phyloP scores from a whole-genome alignment of 139 green algal genomes.

The Mychonastes homosphaera region DNA sequence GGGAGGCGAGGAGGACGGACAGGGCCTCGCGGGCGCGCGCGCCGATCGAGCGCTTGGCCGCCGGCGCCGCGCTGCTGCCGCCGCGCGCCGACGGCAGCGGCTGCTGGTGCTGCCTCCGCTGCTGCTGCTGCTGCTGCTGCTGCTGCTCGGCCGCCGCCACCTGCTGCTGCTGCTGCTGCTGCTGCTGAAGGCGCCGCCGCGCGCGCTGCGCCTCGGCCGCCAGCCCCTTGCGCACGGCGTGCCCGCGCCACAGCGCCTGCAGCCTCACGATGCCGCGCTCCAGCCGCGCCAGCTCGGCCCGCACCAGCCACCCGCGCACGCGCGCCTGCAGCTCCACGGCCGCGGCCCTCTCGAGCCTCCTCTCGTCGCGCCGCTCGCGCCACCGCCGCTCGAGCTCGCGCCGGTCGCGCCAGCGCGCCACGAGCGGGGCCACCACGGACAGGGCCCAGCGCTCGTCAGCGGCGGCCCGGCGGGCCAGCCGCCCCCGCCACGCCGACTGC shows the following conservation, averaged over 20 bases:
- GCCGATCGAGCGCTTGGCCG: conserved; percentile 40
- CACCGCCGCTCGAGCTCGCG: conserved; percentile 9
- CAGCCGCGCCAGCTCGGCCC: conserved; percentile 4
- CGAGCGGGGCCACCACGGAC: neutral
- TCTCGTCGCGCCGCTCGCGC: neutral
- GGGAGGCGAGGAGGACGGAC: conserved; percentile 37
- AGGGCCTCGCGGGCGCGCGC: conserved; percentile 38
- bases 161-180: neutral
- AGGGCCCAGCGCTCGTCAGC: conserved; percentile 12
- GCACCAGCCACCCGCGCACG: conserved; percentile 27
- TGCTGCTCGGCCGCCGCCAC: too few species aligned
- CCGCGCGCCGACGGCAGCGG: too few species aligned
- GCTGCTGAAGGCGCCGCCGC: conserved; percentile 29
- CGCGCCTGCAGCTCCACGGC: conserved; percentile 31
- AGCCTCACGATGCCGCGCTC: too few species aligned
- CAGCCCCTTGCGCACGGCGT: conserved; percentile 21
- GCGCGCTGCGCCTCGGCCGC: conserved; percentile 17
- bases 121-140: conserved; percentile 12
- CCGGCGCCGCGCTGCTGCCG: too few species aligned
- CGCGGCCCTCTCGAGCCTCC: too few species aligned
- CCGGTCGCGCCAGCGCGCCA: neutral
- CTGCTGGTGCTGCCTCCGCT: conserved; percentile 5
- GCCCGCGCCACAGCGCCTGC: conserved; percentile 50
- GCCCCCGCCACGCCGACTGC: conserved; percentile 32
- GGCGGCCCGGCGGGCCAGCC: conserved; percentile 14